A percentile compares a stretch with the other conserved stretches of the same genome.
Conservation (phyloP, 352 stramenopile genomes). For the Saprolegnia diclina region DNA sequence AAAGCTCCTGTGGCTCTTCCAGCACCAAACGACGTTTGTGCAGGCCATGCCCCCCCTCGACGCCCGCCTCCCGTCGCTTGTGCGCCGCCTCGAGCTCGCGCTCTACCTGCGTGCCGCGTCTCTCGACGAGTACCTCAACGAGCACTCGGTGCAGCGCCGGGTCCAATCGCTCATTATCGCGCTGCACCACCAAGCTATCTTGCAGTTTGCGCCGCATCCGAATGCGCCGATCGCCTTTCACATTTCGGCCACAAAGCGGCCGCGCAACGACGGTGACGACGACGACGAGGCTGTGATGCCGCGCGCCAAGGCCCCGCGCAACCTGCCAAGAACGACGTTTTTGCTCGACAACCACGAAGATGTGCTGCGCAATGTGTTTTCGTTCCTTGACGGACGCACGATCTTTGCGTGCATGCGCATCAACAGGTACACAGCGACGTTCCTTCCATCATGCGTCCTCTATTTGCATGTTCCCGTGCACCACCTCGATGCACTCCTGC, state of each 20-base stretch:
- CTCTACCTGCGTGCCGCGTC: slow-evolving; percentile 63
- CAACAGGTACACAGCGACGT: slow-evolving; percentile 26
- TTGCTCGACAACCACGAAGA: slow-evolving; percentile 54
- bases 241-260: slow-evolving; percentile 21
- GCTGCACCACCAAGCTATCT: slow-evolving; percentile 34
- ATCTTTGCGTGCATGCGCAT: slow-evolving; percentile 27
- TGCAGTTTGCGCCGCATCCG: slow-evolving; percentile 3
- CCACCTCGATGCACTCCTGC: slow-evolving; percentile 9
- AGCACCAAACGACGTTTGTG: slow-evolving; percentile 3
- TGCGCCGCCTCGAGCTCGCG: slow-evolving; percentile 73
- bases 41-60: slow-evolving; percentile 14
- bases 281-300: slow-evolving; percentile 26
- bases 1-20: slow-evolving; percentile 20
- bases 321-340: background rate
- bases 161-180: slow-evolving; percentile 68
- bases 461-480: slow-evolving; percentile 26
- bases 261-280: slow-evolving; percentile 21
- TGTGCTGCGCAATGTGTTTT: slow-evolving; percentile 30
- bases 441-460: slow-evolving; percentile 29
- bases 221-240: background rate
- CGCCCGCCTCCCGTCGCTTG: slow-evolving; percentile 38
- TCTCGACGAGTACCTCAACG: slow-evolving; percentile 57
- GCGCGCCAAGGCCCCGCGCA: background rate
- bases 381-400: slow-evolving; percentile 26
- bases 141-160: slow-evolving; percentile 54